Conservation (phyloP, 2,329 filamentous ascomycete genomes). For the Nemania abortiva region DNA sequence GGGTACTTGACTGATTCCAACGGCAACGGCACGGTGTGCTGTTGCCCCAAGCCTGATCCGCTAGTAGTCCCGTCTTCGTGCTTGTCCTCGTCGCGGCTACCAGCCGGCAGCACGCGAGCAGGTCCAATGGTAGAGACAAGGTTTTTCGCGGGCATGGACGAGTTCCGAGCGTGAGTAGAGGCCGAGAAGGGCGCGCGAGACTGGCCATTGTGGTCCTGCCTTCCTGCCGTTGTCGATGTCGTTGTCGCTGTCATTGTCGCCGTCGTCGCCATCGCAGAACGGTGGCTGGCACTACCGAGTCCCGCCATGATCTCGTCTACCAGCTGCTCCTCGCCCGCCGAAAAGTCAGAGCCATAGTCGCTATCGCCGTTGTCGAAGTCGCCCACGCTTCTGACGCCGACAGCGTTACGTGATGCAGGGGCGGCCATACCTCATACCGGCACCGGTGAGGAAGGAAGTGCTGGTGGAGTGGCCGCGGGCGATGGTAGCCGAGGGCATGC, state of each 20-base stretch:
- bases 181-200: neutral
- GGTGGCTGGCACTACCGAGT: constrained; percentile 12
- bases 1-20: constrained; percentile 59
- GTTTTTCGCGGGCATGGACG: neutral
- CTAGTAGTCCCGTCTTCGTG: neutral
- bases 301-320: constrained; percentile 48
- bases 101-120: neutral
- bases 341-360: constrained; percentile 53
- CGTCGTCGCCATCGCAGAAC: neutral
- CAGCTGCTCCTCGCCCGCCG: constrained; percentile 48
- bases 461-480: neutral
- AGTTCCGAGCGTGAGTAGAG: neutral
- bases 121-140: neutral
- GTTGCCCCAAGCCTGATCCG: constrained; percentile 1
- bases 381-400: constrained; percentile 2
- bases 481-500: neutral
- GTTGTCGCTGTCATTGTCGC: neutral
- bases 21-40: constrained; percentile 29
- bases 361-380: constrained; percentile 40
- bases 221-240: neutral
- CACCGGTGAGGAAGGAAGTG: neutral
- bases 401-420: neutral
- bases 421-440: constrained; percentile 28
- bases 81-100: neutral
- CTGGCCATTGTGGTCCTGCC: neutral